Evolutionary conservation across 441 rosid genomes (phyloP), one percentile per base, ranked within the genome.

Genomic region (California macrophylla): DNA sequence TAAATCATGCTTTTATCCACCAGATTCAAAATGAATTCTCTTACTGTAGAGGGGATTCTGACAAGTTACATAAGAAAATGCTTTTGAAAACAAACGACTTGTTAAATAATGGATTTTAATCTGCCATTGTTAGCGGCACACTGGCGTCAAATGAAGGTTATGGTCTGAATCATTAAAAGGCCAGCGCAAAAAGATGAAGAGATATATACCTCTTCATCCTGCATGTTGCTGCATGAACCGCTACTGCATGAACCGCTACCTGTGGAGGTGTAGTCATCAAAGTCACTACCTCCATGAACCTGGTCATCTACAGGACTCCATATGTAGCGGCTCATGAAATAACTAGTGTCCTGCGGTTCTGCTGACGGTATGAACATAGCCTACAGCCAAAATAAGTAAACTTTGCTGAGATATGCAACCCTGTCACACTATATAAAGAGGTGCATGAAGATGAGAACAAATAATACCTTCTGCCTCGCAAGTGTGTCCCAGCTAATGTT

Each of bases 321-420:
- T 72, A 94, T 85, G 74, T 90, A 87, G 7, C 98, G 81, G 83
- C 99, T 89, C 91, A 89, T 86, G 82, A 95, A 95, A 67, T 95
- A 95, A 74, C 98, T 88, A 0, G 98, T 90, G 78, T 95, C 98
- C 10, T 82, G 86, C 67, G 87, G 84, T 71, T 95, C 97, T 42
- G 91, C 86, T 62, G 87, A 75, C 80, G 99, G 99, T 75, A 91
- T 91, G 86, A 95, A 92, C 86, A 82, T 89, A 76, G 98, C 99
- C 97, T 95, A 86, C 71, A 76, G 67, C 26, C 63, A 64, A 75
- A 54, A 45, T 58, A 63, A 29, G 71, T 21, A 4, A 40, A 45
- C 8, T 69, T 72, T 25, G 47, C 67, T 64, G 79, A 71, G 38
- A 60, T 56, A 54, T 6, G 21, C 24, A 7, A 54, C 1, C 20